A percentile compares a stretch with the other conserved stretches of the same genome.
Evolutionary conservation across 108 stramenopile species (phyloP).

Genomic region (Epithemia pelagica): DNA sequence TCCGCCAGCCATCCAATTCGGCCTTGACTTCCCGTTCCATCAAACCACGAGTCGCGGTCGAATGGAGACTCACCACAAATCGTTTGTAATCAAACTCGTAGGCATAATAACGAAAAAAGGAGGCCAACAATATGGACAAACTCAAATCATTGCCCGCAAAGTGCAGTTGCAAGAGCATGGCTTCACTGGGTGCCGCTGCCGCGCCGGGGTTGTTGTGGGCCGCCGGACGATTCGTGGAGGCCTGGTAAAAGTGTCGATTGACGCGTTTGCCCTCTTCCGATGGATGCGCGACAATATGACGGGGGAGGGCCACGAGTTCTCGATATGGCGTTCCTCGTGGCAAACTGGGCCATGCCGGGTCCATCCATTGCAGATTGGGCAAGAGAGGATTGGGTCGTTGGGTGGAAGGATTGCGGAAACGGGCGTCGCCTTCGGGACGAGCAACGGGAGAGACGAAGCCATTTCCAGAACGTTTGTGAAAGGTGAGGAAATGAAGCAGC

Average conservation of each 20-base stretch:
- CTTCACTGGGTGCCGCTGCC: slow-evolving; percentile 17
- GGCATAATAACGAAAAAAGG: slow-evolving; percentile 88
- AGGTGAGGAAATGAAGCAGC: slow-evolving; percentile 91
- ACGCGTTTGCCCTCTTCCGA: slow-evolving; percentile 53
- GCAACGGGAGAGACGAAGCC: slow-evolving; percentile 34
- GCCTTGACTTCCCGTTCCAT: slow-evolving; percentile 86
- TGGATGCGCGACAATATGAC: slow-evolving; percentile 60
- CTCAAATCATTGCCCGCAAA: slow-evolving; percentile 56
- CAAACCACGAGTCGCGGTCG: slow-evolving; percentile 32
- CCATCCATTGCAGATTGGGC: slow-evolving; percentile 92
- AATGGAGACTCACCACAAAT: slow-evolving; percentile 70
- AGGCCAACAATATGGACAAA: slow-evolving; percentile 79
- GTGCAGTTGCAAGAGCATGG: slow-evolving; percentile 36
- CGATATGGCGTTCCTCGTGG: slow-evolving; percentile 44
- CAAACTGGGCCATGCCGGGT: slow-evolving; percentile 60
- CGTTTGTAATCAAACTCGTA: slow-evolving; percentile 89
- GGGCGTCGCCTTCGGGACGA: slow-evolving; percentile 3
- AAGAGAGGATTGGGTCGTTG: slow-evolving; percentile 56
- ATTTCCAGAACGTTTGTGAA: slow-evolving; percentile 45
- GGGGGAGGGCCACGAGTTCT: slow-evolving; percentile 41
- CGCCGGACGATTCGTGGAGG: too few relatives aligned
- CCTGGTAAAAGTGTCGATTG: slow-evolving; percentile 77
- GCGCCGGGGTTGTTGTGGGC: too few relatives aligned
- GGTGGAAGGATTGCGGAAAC: neutral
- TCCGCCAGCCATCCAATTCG: slow-evolving; percentile 91